Conservation (phyloP, 306 rosid genomes). For the Vigna hirtella region DNA sequence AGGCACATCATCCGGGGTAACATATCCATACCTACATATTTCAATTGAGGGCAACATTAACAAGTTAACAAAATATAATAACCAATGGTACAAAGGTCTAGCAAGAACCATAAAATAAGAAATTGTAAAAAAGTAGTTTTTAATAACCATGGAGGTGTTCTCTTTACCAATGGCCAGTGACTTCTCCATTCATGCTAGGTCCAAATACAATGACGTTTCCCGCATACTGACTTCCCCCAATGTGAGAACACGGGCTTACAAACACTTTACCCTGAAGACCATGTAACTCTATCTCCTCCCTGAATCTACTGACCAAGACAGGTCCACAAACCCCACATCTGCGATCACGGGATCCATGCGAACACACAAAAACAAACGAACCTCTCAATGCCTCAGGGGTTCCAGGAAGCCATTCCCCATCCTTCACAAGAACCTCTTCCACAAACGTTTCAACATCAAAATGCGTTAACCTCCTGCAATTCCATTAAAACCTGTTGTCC, state of each 20-base stretch:
- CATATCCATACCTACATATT: slow-evolving; percentile 90
- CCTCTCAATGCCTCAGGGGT: slow-evolving; percentile 80
- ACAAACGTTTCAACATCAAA: slow-evolving; percentile 96
- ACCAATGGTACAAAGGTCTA: slow-evolving; percentile 15
- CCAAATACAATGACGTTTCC: slow-evolving; percentile 89
- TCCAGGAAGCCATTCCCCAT: slow-evolving; percentile 93
- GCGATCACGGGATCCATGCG: slow-evolving; percentile 91
- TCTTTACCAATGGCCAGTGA: slow-evolving; percentile 90
- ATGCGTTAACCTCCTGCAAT: slow-evolving; percentile 91
- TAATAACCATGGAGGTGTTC: slow-evolving; percentile 4
- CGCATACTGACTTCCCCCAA: slow-evolving; percentile 90
- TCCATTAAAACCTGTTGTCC: slow-evolving; percentile 15
- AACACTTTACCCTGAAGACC: slow-evolving; percentile 82
- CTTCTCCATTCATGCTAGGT: slow-evolving; percentile 62
- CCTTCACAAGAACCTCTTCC: slow-evolving; percentile 97
- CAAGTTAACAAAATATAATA: slow-evolving; percentile 24
- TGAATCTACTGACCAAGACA: slow-evolving; percentile 74
- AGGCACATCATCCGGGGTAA: slow-evolving; percentile 81
- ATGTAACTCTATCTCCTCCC: slow-evolving; percentile 72
- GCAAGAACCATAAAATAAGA: slow-evolving; percentile 1
- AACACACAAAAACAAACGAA: slow-evolving; percentile 82
- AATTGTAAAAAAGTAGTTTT: slow-evolving; percentile 6
- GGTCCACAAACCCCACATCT: slow-evolving; percentile 98
- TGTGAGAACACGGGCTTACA: slow-evolving; percentile 95
- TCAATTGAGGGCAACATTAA: slow-evolving; percentile 1